Evolutionary conservation across 192 early-diverging fungal species (phyloP).

Genomic region (Phycomyces nitens): DNA sequence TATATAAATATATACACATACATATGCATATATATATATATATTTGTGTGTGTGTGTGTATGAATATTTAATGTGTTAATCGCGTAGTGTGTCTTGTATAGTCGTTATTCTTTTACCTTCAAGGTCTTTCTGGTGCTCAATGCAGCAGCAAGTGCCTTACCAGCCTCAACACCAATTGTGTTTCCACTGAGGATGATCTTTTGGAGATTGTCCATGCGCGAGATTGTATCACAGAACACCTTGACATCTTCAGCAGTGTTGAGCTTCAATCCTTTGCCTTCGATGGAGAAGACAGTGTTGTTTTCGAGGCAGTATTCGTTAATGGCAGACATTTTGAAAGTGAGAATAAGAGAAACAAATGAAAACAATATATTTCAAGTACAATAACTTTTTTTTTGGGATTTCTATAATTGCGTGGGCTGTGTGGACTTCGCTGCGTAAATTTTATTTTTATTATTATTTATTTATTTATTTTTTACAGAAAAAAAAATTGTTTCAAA

Average conservation of each 20-base stretch:
- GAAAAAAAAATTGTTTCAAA: no score
- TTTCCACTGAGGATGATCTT: conserved; percentile 81
- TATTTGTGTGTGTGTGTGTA: no score
- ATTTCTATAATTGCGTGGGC: no score
- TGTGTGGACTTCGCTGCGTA: no score
- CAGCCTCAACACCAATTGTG: conserved; percentile 90
- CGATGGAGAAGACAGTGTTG: conserved; percentile 74
- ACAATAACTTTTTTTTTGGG: no score
- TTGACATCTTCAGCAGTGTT: conserved; percentile 78
- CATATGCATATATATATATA: conserved; percentile 12
- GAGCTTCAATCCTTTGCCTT: conserved; percentile 86
- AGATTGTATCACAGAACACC: conserved; percentile 69
- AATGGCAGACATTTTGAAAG: conserved; percentile 26
- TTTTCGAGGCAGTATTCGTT: conserved; percentile 30
- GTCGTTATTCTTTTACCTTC: conserved; percentile 53
- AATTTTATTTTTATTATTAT: no score
- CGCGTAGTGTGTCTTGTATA: background rate
- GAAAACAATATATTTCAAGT: background rate
- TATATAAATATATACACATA: conserved; percentile 4
- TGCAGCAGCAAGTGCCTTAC: conserved; percentile 68
- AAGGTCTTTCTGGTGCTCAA: conserved; percentile 64
- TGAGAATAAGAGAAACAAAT: background rate
- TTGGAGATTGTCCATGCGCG: conserved; percentile 58
- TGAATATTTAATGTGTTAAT: no score
- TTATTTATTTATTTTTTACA: no score